These are phyloP conservation scores for Trichoderma pleuroti DNA, from an alignment of 2,329 filamentous ascomycete genomes.

Conservation along the genomic window DNA sequence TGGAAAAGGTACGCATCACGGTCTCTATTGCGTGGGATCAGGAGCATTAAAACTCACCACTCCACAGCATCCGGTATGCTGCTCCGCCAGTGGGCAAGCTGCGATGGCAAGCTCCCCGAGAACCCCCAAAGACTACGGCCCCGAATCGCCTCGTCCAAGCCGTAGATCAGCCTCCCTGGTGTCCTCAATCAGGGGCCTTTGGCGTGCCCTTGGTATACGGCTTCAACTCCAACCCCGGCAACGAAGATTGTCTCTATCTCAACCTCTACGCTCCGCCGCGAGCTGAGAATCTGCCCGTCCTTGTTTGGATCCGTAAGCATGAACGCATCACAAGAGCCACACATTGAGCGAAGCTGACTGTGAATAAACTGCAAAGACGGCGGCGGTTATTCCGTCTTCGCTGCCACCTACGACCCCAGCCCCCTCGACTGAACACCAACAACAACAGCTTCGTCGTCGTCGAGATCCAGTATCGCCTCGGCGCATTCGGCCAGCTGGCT, in stretches of 20 bases:
- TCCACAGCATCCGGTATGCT: constrained; percentile 43
- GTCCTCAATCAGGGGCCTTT: constrained; percentile 31
- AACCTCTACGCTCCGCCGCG: constrained; percentile 43
- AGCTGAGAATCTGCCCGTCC: constrained; percentile 39
- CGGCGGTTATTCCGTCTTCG: constrained; percentile 31
- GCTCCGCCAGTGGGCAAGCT: constrained; percentile 41
- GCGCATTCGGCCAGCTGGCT: constrained; percentile 45
- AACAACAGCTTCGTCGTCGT: constrained; percentile 38
- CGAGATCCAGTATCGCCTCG: constrained; percentile 38
- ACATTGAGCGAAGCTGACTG: background rate
- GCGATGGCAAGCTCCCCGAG: constrained; percentile 41
- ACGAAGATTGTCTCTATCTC: constrained; percentile 46
- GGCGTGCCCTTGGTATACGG: constrained; percentile 26
- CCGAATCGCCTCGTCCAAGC: constrained; percentile 24
- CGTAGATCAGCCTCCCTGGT: constrained; percentile 28
- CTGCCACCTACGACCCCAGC: constrained; percentile 25
- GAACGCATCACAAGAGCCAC: background rate
- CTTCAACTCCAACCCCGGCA: constrained; percentile 26
- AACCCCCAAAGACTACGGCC: background rate
- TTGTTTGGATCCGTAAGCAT: constrained; percentile 42
- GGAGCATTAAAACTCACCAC: background rate
- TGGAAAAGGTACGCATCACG: constrained; percentile 43
- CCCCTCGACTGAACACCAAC: constrained; percentile 27
- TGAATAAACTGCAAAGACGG: constrained; percentile 36
- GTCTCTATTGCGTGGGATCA: too few species aligned